Evolutionary conservation across 768 basidiomycete species (phyloP), one percentile per base, ranked within the genome.

Genomic region (Obba rivulosa): DNA sequence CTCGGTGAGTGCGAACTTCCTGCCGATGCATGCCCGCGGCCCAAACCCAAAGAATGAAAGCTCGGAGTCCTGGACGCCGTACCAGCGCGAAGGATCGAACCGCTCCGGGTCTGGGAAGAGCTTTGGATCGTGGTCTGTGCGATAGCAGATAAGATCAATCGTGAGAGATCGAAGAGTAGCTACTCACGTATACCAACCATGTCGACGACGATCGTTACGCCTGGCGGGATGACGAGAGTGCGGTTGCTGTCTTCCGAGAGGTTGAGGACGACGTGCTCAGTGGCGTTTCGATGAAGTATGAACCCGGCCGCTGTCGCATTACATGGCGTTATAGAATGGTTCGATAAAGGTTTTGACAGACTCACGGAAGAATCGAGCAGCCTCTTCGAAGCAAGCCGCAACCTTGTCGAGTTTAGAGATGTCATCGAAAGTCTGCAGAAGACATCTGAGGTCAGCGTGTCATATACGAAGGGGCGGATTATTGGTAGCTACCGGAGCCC

Each of bases 11-110:
- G 63, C 66, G 45, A 68, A 68, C 49, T 64, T 61, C n/a, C 57
- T 52, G 13, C 66, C 66, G 18, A 66, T 51, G 37, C 67, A 68
- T 14, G 50, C 57, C 4, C 66, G 49, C 7, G 66, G 66, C 2
- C 66, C 66, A 10, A 51, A 42, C 18, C 57, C 51, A 45, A 68
- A 68, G 38, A 48, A 39, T 40, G 50, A 21, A 3, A 48, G 24
- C n/a, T 57, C 59, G 10, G 53, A 41, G 16, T 60, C 57, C 9
- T 48, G 18, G 8, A 53, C 46, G 14, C 49, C 59, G 20, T 58
- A 54, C 66, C 66, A 67, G n/a, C 66, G 57, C 17, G 53, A 55
- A 2, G 66, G 66, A 21, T 49, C 41, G 45, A 57, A 66, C 16
- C 38, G 46, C 13, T 56, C 45, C 11, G 66, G 65, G 24, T 65